Conservation (phyloP, 202 grass and related monocot genomes). For the Digitaria exilis region DNA sequence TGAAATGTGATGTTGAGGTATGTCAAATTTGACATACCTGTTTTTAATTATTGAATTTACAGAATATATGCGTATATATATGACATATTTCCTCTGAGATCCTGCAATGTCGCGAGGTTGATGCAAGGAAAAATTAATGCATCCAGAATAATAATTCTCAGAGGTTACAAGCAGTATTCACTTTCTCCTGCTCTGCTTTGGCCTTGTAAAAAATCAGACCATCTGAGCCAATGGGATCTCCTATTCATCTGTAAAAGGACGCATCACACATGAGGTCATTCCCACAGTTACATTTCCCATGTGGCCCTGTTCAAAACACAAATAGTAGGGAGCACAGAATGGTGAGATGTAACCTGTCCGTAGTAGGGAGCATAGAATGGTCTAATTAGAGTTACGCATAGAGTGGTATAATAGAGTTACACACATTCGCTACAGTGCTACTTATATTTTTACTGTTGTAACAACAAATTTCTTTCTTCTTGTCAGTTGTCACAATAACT, state of each 20-base stretch:
- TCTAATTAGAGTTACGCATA: background rate
- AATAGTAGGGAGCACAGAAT: background rate
- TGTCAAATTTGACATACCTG: slow-evolving; percentile 14
- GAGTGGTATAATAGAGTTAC: no score
- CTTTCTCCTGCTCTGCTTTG: slow-evolving; percentile 3
- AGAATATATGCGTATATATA: background rate
- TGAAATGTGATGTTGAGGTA: slow-evolving; percentile 99
- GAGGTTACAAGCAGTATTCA: background rate
- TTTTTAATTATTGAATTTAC: background rate
- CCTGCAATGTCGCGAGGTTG: slow-evolving; percentile 17
- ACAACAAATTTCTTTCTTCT: background rate
- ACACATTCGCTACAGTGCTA: background rate
- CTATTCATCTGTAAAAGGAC: slow-evolving; percentile 20
- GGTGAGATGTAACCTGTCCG: background rate
- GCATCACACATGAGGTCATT: background rate
- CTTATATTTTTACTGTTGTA: background rate
- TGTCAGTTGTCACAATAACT: slow-evolving; percentile 5
- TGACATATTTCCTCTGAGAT: slow-evolving; percentile 6
- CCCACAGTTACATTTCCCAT: background rate
- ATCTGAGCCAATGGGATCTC: slow-evolving; percentile 15
- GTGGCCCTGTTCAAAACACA: background rate
- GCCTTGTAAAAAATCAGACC: slow-evolving; percentile 1
- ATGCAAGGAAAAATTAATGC: slow-evolving; percentile 19
- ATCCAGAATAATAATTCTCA: slow-evolving; percentile 1
- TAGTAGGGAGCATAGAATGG: background rate